Base-by-base conservation (phyloP, 768 basidiomycete genomes). In the Baorangia bicolor region DNA sequence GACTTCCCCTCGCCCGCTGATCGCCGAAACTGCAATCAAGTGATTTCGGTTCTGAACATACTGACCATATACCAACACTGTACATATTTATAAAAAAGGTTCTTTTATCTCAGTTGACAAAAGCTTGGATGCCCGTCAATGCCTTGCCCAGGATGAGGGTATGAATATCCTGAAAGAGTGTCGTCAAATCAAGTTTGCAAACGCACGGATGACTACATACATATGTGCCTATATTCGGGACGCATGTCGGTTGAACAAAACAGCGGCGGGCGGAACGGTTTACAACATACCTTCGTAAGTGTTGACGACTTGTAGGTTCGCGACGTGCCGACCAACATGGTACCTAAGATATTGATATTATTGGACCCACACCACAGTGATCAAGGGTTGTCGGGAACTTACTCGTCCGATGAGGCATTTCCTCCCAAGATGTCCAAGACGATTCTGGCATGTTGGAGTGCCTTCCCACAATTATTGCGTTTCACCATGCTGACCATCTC, bases 401-500 rank as follows among this genome's bases (percentile, higher is more conserved):
- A 96, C 91, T 98, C 96, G 64, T 98, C 95, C 30, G 91, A 79
- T 50, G 85, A 87, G 4, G 94, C 95, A 72, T 98, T 98, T 3
- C 96, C 96, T 27, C 96, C 96, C 42, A 98, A 77, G 35, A 97
- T 88, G 65, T 98, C 96, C 65, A 98, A 72, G 41, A 98, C 76
- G 53, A 83, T 75, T 31, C 96, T 79, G 5, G 91, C 75, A 58
- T 97, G 92, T 61, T 88, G 77, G 49, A 98, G 75, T 2, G 96
- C 94, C 75, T 95, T 95, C 14, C 92, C 92, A 64, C 93, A 94
- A 64, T 98, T 98, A 67, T 98, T 98, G 61, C 92, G 82, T 79
- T 98, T 98, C 57, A 98, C 80, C 66, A 98, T 78, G 64, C 92
- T 94, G 59, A 98, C 80, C 94, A 98, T 98, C 71, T 98, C 94